A percentile compares a stretch with the other conserved stretches of the same genome.
These are phyloP conservation scores for Botrytis porri DNA, from an alignment of 2,329 filamentous ascomycete genomes.

Conservation along the genomic window DNA sequence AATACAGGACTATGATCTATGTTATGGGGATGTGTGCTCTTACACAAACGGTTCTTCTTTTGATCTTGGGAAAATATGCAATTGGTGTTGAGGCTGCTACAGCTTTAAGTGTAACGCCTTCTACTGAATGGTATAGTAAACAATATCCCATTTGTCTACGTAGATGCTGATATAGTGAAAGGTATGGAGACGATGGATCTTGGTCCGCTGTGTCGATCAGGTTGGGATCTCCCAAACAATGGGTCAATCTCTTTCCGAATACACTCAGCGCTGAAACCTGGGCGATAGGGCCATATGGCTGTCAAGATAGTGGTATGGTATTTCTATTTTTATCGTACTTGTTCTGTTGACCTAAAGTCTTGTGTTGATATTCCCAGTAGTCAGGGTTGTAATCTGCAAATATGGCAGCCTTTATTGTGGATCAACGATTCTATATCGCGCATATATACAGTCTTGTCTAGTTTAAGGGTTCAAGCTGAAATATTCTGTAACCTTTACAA, in stretches of 20 bases:
- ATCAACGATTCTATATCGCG: not conserved
- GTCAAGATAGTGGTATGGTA: conserved; percentile 37
- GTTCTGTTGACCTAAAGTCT: not conserved
- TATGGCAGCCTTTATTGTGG: not conserved
- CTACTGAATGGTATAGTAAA: conserved; percentile 31
- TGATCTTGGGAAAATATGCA: not conserved
- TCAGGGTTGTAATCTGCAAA: not conserved
- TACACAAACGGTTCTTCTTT: not conserved
- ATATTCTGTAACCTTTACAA: not conserved
- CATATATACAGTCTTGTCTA: not conserved
- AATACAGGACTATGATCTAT: not conserved
- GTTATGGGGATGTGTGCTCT: not conserved
- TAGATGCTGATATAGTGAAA: conserved; percentile 32
- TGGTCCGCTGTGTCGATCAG: conserved; percentile 69
- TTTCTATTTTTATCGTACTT: not conserved
- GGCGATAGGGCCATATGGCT: conserved; percentile 60
- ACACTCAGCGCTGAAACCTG: conserved; percentile 70
- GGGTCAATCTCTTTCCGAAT: conserved; percentile 58
- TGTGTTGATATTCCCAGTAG: not conserved
- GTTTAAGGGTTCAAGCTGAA: not conserved
- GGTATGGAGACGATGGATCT: conserved; percentile 63
- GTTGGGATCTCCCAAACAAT: conserved; percentile 52
- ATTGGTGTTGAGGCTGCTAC: conserved; percentile 13
- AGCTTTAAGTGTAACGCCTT: conserved; percentile 34
- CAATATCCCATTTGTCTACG: no score